Evolutionary conservation across 169 alveolate genomes (phyloP), one percentile per base, ranked within the genome.

Genomic region (Eimeria sp.): DNA sequence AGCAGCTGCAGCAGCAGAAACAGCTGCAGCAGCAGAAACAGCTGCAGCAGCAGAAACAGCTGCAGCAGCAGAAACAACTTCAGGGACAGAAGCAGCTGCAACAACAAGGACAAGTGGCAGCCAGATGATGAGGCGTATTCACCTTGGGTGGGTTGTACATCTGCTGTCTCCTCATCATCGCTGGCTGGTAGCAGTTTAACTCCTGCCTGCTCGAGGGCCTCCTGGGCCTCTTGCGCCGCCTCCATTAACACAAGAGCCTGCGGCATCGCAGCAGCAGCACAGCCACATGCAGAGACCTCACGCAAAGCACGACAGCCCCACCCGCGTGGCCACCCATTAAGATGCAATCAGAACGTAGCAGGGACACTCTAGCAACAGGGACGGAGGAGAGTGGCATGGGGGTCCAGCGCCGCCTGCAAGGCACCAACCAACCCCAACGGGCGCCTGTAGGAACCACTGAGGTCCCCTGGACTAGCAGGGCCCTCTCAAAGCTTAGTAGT

Each of bases 141-240:
- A 74, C 83, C 83, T 43, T 74, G 83, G 56, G 30, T 74, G 58
- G 58, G 89, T 33, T 80, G 91, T 33, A 60, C n/a, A 14, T 83
- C 91, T 56, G 74, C 77, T 56, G 76, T 33, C 91, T 83, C 76
- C 58, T 83, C 91, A 10, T 83, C 91, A 58, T 83, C 91, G 56
- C 58, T 60, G 33, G 91, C 74, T 8, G 91, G 91, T 58, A 83
- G 33, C 91, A 83, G 76, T 58, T 83, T 83, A 27, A 83, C 11
- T 10, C 91, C 91, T 54, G 78, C 91, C 54, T 83, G 91, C 62
- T 83, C 91, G 77, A 83, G 91, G 77, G 91, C 91, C 54, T 83
- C 91, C 30, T 83, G 91, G 49, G 91, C 91, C 91, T 83, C 91
- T 77, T 83, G 91, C 33, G 76, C 91, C 30, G 91, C 91, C 77